phyloP scores from a whole-genome alignment of 2,329 filamentous ascomycete species.

The Nemania serpens region DNA sequence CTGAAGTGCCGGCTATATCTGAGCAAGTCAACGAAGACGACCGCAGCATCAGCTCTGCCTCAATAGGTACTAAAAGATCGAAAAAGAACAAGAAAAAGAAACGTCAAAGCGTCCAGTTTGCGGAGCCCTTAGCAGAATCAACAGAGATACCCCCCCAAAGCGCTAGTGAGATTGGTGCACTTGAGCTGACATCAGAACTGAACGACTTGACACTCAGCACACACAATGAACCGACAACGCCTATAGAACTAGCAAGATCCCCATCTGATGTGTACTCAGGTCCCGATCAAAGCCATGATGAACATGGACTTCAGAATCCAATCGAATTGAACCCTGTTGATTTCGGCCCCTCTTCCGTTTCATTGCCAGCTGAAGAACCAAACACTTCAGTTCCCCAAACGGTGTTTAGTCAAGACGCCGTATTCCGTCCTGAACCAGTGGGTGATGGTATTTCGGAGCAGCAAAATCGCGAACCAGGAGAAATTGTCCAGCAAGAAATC shows the following conservation, averaged over 20 bases:
- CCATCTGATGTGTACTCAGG: background rate
- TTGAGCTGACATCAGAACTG: constrained; percentile 22
- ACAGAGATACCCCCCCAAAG: constrained; percentile 23
- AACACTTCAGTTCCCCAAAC: background rate
- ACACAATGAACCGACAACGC: background rate
- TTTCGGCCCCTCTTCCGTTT: constrained; percentile 12
- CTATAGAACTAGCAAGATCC: background rate
- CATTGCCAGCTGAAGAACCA: constrained; percentile 15
- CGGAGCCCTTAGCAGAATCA: constrained; percentile 30
- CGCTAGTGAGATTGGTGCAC: constrained; percentile 2
- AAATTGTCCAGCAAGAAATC: background rate
- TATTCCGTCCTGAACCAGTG: background rate
- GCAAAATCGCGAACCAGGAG: background rate
- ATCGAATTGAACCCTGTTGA: background rate
- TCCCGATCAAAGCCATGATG: background rate
- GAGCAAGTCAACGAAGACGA: constrained; percentile 26
- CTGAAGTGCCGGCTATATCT: constrained; percentile 12
- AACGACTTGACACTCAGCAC: constrained; percentile 8
- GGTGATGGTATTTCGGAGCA: background rate
- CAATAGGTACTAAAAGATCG: constrained; percentile 26
- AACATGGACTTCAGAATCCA: background rate
- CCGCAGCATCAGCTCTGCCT: constrained; percentile 10
- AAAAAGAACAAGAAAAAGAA: constrained; percentile 38
- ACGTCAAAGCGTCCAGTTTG: constrained; percentile 32
- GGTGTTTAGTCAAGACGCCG: background rate